These are phyloP conservation scores for Sarocladiaceae sp. DNA, from an alignment of 2,329 filamentous ascomycete genomes.

Conservation along the genomic window DNA sequence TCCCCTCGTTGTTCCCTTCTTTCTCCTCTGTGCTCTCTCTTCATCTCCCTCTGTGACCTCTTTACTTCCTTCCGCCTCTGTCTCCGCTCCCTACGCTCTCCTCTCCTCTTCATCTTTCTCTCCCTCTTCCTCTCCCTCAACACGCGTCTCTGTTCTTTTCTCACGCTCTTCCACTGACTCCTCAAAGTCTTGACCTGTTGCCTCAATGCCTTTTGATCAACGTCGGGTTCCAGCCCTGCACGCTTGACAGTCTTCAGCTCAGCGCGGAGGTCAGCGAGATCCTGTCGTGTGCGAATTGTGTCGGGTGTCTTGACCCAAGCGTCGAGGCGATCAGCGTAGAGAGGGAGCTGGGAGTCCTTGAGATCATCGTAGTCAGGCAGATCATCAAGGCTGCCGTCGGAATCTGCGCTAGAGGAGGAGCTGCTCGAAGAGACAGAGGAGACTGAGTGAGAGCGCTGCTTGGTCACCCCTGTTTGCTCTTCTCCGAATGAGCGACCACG, in stretches of 20 bases:
- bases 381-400: slow-evolving; percentile 43
- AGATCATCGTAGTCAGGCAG: slow-evolving; percentile 51
- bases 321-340: slow-evolving; percentile 38
- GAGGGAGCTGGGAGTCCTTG: slow-evolving; percentile 41
- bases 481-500: background rate
- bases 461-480: background rate
- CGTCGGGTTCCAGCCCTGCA: background rate
- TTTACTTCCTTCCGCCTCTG: background rate
- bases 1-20: slow-evolving; percentile 18
- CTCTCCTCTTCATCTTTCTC: slow-evolving; percentile 22
- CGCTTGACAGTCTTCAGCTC: slow-evolving; percentile 38
- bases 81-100: slow-evolving; percentile 21
- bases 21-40: slow-evolving; percentile 24
- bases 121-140: slow-evolving; percentile 27
- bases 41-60: slow-evolving; percentile 17
- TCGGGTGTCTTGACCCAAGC: slow-evolving; percentile 48
- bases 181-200: slow-evolving; percentile 41
- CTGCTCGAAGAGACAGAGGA: slow-evolving; percentile 23
- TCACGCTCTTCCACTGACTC: slow-evolving; percentile 35
- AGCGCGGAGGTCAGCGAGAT: slow-evolving; percentile 35
- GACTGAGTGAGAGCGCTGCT: slow-evolving; percentile 24
- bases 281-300: slow-evolving; percentile 41
- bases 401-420: slow-evolving; percentile 29
- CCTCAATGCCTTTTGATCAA: slow-evolving; percentile 30
- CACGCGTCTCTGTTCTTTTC: slow-evolving; percentile 24